Evolutionary conservation across 75 land plant species (phyloP).

Genomic region (Picea sitchensis): DNA sequence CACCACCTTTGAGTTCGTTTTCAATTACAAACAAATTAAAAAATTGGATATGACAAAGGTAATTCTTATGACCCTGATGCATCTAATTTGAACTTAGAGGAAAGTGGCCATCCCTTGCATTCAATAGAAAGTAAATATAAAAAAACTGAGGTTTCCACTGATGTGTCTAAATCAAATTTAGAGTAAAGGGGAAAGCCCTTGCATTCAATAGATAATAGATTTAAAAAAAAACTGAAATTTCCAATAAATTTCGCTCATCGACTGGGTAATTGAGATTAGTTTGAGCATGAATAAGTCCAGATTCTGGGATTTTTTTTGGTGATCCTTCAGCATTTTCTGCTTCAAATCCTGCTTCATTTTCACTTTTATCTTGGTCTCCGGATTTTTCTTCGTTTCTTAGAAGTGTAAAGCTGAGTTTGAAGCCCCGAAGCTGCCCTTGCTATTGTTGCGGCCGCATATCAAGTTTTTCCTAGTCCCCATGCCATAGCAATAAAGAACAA

Average conservation of each 20-base stretch:
- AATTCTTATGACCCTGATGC: background rate
- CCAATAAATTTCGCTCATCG: background rate
- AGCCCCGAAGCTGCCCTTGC: no score
- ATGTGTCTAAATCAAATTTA: no score
- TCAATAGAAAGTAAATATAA: background rate
- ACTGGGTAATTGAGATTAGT: background rate
- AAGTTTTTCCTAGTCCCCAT: no score
- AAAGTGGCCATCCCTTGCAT: background rate
- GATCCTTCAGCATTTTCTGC: background rate
- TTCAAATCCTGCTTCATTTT: background rate
- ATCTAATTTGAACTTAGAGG: background rate
- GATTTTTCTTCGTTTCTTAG: no score
- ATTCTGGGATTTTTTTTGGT: background rate
- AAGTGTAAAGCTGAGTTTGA: no score
- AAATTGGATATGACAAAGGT: background rate
- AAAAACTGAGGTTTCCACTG: background rate
- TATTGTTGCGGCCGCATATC: no score
- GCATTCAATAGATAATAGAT: no score
- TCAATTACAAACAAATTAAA: background rate
- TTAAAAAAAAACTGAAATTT: no score
- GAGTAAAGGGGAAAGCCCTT: background rate
- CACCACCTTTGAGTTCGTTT: no score
- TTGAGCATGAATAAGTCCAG: background rate
- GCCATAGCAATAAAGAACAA: slow-evolving; percentile 20
- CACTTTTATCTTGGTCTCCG: background rate